Conservation (phyloP, 169 alveolate species). For the Plasmodium sp. region DNA sequence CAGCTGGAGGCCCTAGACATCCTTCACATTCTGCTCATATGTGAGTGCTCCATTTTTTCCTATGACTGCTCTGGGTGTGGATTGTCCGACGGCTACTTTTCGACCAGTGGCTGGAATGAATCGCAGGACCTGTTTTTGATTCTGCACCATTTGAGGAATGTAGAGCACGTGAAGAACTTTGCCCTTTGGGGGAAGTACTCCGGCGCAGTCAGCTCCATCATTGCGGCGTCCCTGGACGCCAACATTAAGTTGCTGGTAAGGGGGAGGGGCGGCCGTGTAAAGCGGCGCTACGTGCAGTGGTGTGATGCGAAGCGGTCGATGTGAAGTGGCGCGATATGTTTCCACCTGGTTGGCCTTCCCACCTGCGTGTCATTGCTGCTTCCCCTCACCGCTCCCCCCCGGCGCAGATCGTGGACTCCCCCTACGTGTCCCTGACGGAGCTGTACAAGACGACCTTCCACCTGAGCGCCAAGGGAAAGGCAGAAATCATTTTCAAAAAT, state of each 20-base stretch:
- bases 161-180: constrained; percentile 61
- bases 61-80: constrained; percentile 75
- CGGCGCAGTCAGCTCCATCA: constrained; percentile 68
- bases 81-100: constrained; percentile 53
- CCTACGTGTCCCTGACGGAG: constrained; percentile 44
- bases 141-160: constrained; percentile 41
- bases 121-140: constrained; percentile 50
- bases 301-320: not conserved
- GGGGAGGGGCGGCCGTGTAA: not conserved
- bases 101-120: constrained; percentile 74
- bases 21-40: constrained; percentile 32
- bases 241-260: constrained; percentile 62
- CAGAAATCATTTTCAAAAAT: constrained; percentile 50
- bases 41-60: constrained; percentile 70
- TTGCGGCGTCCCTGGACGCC: constrained; percentile 46
- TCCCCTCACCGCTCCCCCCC: too few species aligned
- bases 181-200: constrained; percentile 71
- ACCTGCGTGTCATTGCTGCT: too few species aligned
- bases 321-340: not conserved
- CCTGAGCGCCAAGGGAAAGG: constrained; percentile 30
- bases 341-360: not conserved
- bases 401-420: constrained; percentile 60
- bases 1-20: constrained; percentile 63
- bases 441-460: constrained; percentile 59
- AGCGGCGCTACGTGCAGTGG: not conserved